Percentiles rank a stretch among this genome's conserved stretches.
Conservation (phyloP, 2,329 filamentous ascomycete genomes). For the Alternaria alternata region DNA sequence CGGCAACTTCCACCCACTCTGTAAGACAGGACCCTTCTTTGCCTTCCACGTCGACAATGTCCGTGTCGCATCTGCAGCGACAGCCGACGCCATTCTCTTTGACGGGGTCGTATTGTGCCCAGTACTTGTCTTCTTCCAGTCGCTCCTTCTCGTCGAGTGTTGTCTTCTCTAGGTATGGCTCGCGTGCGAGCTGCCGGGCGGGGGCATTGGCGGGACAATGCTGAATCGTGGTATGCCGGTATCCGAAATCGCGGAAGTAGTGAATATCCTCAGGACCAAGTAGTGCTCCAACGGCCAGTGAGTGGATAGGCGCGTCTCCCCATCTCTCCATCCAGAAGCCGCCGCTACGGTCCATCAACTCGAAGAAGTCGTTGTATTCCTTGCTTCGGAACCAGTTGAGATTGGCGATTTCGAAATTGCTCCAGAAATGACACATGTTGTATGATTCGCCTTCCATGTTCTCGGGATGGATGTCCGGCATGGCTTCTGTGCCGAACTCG, state of each 20-base stretch:
- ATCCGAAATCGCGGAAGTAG: conserved; percentile 99
- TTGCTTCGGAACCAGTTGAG: conserved; percentile 97
- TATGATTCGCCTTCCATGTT: conserved; percentile 97
- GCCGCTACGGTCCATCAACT: conserved; percentile 98
- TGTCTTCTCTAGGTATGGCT: conserved; percentile 82
- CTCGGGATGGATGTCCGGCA: conserved; percentile 87
- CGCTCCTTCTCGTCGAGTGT: conserved; percentile 83
- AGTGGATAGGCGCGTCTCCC: conserved; percentile 98
- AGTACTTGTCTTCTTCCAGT: conserved; percentile 93
- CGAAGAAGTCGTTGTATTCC: conserved; percentile 96
- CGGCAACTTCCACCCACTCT: conserved; percentile 97
- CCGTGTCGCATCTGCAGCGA: conserved; percentile 94
- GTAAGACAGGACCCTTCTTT: conserved; percentile 94
- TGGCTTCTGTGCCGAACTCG: conserved; percentile 72
- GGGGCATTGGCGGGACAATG: conserved; percentile 97
- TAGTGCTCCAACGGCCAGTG: conserved; percentile 89
- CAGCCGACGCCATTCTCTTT: conserved; percentile 98
- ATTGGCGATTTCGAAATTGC: conserved; percentile 97
- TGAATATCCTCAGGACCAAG: conserved; percentile 85
- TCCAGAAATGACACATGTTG: conserved; percentile 99
- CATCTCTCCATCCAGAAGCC: conserved; percentile 99
- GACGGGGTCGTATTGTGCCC: conserved; percentile 83
- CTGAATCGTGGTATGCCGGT: conserved; percentile 97
- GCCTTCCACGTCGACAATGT: conserved; percentile 96
- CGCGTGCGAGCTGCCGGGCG: conserved; percentile 79